These are phyloP conservation scores for Cryptosporidium ubiquitum DNA, from an alignment of 169 alveolate species.

Conservation along the genomic window DNA sequence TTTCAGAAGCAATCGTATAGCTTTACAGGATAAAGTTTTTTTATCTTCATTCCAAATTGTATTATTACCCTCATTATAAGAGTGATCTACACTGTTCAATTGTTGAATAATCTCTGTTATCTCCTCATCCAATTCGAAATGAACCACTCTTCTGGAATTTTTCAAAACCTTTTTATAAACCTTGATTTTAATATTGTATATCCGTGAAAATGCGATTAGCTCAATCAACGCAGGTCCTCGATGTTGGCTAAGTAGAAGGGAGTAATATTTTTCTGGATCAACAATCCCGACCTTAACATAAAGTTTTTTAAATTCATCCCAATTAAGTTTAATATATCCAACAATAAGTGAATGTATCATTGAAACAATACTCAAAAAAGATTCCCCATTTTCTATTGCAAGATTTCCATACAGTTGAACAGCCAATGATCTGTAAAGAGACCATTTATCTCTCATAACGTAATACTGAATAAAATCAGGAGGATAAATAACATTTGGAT, in stretches of 20 bases:
- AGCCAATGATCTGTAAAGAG: constrained; percentile 34
- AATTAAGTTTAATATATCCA: constrained; percentile 35
- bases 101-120: constrained; percentile 9
- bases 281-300: constrained; percentile 13
- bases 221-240: constrained; percentile 48
- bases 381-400: not conserved
- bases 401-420: constrained; percentile 47
- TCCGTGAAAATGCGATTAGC: constrained; percentile 45
- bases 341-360: constrained; percentile 20
- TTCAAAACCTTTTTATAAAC: constrained; percentile 13
- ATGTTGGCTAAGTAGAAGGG: constrained; percentile 9
- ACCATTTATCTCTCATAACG: constrained; percentile 33
- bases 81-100: not conserved
- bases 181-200: constrained; percentile 12
- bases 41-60: not conserved
- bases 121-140: constrained; percentile 43
- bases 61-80: not conserved
- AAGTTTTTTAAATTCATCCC: constrained; percentile 38
- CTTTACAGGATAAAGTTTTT: constrained; percentile 5
- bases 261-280: constrained; percentile 59
- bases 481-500: constrained; percentile 5
- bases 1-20: constrained; percentile 1
- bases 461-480: constrained; percentile 49
- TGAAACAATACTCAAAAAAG: constrained; percentile 26
- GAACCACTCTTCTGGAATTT: not conserved